Conservation (phyloP, 2,329 filamentous ascomycete species). For the Pseudocercospora musae region DNA sequence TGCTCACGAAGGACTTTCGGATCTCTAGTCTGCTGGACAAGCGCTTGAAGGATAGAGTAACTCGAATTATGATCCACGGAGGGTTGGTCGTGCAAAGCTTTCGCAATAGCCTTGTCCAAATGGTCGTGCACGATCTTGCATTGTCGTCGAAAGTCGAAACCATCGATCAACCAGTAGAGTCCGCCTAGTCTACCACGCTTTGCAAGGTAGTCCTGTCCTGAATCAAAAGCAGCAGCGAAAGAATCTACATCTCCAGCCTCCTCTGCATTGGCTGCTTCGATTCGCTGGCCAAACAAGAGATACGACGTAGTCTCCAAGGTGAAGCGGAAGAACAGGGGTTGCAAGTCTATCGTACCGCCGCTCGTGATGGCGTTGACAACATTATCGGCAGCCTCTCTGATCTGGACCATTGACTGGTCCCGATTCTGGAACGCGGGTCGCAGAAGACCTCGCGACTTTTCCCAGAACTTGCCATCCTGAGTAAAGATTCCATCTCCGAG, state of each 20-base stretch:
- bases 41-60: conserved; percentile 58
- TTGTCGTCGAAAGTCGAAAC: not conserved
- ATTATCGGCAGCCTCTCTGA: not conserved
- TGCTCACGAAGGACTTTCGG: conserved; percentile 40
- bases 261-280: not conserved
- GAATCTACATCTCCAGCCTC: not conserved
- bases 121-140: conserved; percentile 7
- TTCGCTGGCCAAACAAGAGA: conserved; percentile 5
- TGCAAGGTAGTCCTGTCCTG: not conserved
- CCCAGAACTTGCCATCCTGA: conserved; percentile 5
- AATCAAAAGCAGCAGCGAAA: not conserved
- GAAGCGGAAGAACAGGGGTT: conserved; percentile 4
- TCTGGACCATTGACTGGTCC: conserved; percentile 1
- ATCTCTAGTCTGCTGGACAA: conserved; percentile 46
- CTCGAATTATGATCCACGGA: conserved; percentile 26
- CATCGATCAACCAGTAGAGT: conserved; percentile 8
- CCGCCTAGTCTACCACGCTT: not conserved
- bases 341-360: not conserved
- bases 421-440: conserved; percentile 7
- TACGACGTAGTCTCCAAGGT: conserved; percentile 7
- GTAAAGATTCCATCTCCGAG: conserved; percentile 3
- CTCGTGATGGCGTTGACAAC: not conserved
- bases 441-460: conserved; percentile 6
- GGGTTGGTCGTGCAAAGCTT: conserved; percentile 8
- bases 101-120: conserved; percentile 7